phyloP scores from a whole-genome alignment of 805 yeast species.

The Teunomyces funiuensis region DNA sequence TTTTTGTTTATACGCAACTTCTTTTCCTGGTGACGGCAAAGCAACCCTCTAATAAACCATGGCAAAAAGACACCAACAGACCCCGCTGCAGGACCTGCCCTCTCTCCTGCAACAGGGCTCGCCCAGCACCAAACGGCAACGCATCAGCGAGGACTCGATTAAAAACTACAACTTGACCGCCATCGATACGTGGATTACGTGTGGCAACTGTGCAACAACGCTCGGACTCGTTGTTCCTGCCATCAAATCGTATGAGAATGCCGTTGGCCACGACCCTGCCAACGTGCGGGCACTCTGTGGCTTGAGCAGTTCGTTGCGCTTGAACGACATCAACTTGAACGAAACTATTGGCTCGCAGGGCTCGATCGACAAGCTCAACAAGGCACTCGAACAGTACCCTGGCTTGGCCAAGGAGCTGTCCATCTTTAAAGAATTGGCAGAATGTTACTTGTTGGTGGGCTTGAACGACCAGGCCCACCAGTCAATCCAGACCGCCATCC shows the following conservation, averaged over 20 bases:
- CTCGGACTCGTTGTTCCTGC: slow-evolving; percentile 43
- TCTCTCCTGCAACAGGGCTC: slow-evolving; percentile 7
- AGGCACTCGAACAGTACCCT: slow-evolving; percentile 38
- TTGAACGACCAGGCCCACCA: slow-evolving; percentile 54
- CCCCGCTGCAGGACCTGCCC: slow-evolving; percentile 6
- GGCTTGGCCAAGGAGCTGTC: slow-evolving; percentile 36
- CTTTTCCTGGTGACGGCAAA: slow-evolving; percentile 3
- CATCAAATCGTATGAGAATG: slow-evolving; percentile 43
- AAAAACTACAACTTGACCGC: slow-evolving; percentile 24
- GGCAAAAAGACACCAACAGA: slow-evolving; percentile 11
- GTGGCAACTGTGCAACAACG: slow-evolving; percentile 47
- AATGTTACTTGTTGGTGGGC: slow-evolving; percentile 48
- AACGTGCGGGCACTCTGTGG: slow-evolving; percentile 43
- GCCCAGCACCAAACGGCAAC: slow-evolving; percentile 10
- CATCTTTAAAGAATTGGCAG: slow-evolving; percentile 51
- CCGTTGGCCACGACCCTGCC: slow-evolving; percentile 42
- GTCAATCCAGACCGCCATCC: slow-evolving; percentile 44
- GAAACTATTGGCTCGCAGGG: slow-evolving; percentile 40
- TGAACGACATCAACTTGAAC: slow-evolving; percentile 36
- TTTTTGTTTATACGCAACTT: slow-evolving; percentile 3
- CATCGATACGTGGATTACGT: slow-evolving; percentile 45
- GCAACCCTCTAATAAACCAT: slow-evolving; percentile 2
- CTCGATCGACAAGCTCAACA: slow-evolving; percentile 41
- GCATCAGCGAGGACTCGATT: slow-evolving; percentile 8
- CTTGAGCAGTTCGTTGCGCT: slow-evolving; percentile 40